Conservation (phyloP, 805 yeast species). For the Candida manassasensis region DNA sequence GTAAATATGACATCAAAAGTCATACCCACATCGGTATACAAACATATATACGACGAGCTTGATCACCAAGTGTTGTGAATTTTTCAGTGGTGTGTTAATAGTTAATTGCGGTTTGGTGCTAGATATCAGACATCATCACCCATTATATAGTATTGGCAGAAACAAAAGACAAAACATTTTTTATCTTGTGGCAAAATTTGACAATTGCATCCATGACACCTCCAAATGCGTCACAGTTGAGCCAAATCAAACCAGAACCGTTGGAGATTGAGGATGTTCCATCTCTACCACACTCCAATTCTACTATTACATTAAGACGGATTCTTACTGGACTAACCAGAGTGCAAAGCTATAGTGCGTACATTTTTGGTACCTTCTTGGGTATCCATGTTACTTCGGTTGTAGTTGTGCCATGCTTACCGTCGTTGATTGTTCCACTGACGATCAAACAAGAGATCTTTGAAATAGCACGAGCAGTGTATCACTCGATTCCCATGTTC, state of each 20-base stretch:
- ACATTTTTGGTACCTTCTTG: conserved; percentile 51
- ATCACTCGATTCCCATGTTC: conserved; percentile 45
- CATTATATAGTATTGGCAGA: no score
- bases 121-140: no score
- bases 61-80: no score
- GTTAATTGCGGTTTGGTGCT: no score
- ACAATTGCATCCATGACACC: no score
- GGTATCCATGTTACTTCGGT: conserved; percentile 56
- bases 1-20: no score
- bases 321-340: conserved; percentile 12
- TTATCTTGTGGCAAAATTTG: no score
- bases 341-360: conserved; percentile 58
- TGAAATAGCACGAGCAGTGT: conserved; percentile 56
- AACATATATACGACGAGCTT: no score
- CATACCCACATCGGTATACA: no score
- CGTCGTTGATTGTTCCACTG: conserved; percentile 33
- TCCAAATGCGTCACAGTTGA: background rate
- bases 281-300: background rate
- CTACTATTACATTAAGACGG: conserved; percentile 10
- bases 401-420: conserved; percentile 45
- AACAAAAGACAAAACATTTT: background rate
- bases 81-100: no score
- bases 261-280: conserved; percentile 2
- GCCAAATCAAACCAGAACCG: conserved; percentile 1
- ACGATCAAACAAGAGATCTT: conserved; percentile 49